A percentile compares a stretch with the other conserved stretches of the same genome.
These are phyloP conservation scores for Dovyalis caffra DNA, from an alignment of 345 rosid genomes.

Conservation along the genomic window DNA sequence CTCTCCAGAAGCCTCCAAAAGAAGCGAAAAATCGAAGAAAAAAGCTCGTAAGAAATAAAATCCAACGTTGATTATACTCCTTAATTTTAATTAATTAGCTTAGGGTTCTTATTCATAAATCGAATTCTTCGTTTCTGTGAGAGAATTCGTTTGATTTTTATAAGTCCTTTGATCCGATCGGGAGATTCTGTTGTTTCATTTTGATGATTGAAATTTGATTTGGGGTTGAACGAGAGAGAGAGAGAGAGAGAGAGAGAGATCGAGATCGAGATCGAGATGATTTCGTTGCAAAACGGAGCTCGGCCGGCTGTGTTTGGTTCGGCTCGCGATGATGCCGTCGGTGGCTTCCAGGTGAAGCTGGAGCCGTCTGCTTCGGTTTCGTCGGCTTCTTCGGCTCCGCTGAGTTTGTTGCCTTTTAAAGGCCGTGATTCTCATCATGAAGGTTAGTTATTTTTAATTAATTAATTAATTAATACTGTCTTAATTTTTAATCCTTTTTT, in stretches of 20 bases:
- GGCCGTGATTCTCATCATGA: slow-evolving; percentile 40
- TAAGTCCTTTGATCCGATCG: slow-evolving; percentile 23
- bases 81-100: neutral
- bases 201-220: slow-evolving; percentile 21
- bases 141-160: neutral
- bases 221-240: neutral
- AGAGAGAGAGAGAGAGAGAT: neutral
- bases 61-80: neutral
- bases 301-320: slow-evolving; percentile 31
- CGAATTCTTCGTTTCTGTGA: neutral
- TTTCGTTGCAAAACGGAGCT: slow-evolving; percentile 54
- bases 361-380: slow-evolving; percentile 35
- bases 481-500: neutral
- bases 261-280: slow-evolving; percentile 36
- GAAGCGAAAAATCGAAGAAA: neutral
- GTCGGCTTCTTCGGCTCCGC: slow-evolving; percentile 35
- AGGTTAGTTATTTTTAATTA: slow-evolving; percentile 24
- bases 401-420: slow-evolving; percentile 43
- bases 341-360: slow-evolving; percentile 38
- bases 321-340: slow-evolving; percentile 44
- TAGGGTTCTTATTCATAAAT: slow-evolving; percentile 17
- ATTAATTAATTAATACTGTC: no score
- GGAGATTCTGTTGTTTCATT: slow-evolving; percentile 9
- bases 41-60: slow-evolving; percentile 4
- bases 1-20: neutral